Conservation (phyloP, 2,329 filamentous ascomycete species). For the Ceratocystis albifundus region DNA sequence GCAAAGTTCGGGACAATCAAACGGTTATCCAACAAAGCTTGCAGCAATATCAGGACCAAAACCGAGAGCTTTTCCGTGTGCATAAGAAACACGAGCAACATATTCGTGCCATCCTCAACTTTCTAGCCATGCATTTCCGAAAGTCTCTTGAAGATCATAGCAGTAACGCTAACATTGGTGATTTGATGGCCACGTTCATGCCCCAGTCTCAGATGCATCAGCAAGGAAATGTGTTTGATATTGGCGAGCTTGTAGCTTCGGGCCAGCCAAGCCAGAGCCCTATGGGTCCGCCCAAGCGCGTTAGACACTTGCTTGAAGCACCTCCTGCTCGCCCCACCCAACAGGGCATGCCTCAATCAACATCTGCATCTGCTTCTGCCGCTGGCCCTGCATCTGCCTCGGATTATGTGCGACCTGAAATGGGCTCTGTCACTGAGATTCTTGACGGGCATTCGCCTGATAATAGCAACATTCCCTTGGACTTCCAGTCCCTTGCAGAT, state of each 20-base stretch:
- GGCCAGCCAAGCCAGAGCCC: constrained; percentile 33
- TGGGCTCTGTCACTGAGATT: constrained; percentile 50
- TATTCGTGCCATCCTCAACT: constrained; percentile 96
- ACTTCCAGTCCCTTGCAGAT: constrained; percentile 5
- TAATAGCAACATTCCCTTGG: neutral
- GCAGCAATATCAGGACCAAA: constrained; percentile 24
- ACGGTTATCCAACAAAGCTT: constrained; percentile 75
- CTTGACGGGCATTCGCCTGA: constrained; percentile 42
- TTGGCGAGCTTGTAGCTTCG: constrained; percentile 45
- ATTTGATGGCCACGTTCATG: constrained; percentile 72
- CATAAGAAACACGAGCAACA: constrained; percentile 88
- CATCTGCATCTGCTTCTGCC: constrained; percentile 28
- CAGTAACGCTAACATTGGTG: constrained; percentile 62
- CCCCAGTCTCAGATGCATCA: constrained; percentile 39
- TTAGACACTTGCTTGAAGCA: constrained; percentile 45
- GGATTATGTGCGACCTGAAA: constrained; percentile 34
- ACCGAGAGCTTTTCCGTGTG: constrained; percentile 23
- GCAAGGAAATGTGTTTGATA: constrained; percentile 48
- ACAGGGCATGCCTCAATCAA: constrained; percentile 26
- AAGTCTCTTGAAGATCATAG: constrained; percentile 74
- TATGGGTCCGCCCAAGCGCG: constrained; percentile 39
- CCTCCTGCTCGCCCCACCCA: constrained; percentile 29
- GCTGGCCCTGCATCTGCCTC: constrained; percentile 29
- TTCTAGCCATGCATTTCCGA: constrained; percentile 92
- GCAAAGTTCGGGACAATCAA: constrained; percentile 75